phyloP scores from a whole-genome alignment of 2,329 filamentous ascomycete genomes.

The Diaporthe sp. region DNA sequence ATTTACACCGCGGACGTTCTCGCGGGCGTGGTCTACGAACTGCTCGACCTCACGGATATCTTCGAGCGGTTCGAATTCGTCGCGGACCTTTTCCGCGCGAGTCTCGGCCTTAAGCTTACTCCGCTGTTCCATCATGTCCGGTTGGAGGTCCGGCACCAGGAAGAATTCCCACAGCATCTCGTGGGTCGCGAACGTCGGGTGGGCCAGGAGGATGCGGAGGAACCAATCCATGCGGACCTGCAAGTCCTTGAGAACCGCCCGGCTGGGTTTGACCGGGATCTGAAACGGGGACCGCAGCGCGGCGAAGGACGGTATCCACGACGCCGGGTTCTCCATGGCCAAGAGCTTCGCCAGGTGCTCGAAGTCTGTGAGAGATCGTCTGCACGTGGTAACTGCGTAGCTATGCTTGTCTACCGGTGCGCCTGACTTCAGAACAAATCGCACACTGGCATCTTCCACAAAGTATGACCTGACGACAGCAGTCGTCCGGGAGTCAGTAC shows the following conservation, averaged over 20 bases:
- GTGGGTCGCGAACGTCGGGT: conserved; percentile 94
- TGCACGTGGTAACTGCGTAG: conserved; percentile 94
- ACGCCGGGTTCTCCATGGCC: conserved; percentile 90
- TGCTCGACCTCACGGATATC: conserved; percentile 91
- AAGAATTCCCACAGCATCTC: conserved; percentile 99
- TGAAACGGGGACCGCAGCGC: conserved; percentile 90
- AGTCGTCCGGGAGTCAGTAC: conserved; percentile 84
- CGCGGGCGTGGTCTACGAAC: conserved; percentile 90
- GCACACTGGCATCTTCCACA: conserved; percentile 94
- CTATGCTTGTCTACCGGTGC: conserved; percentile 84
- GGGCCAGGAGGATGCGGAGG: conserved; percentile 85
- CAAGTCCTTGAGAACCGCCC: conserved; percentile 87
- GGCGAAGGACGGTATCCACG: conserved; percentile 87
- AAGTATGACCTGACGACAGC: conserved; percentile 96
- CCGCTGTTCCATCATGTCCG: conserved; percentile 89
- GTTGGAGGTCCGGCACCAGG: conserved; percentile 92
- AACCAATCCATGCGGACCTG: conserved; percentile 91
- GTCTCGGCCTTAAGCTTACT: conserved; percentile 89
- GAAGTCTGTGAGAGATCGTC: conserved; percentile 89
- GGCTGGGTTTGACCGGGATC: conserved; percentile 90
- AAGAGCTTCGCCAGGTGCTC: conserved; percentile 89
- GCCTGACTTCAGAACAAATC: conserved; percentile 94
- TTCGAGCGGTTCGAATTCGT: conserved; percentile 88
- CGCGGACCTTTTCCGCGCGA: conserved; percentile 84
- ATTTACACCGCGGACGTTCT: conserved; percentile 88